Percentiles rank a stretch among this genome's conserved stretches.
These are phyloP conservation scores for Monosporozyma servazzii DNA, from an alignment of 805 yeast genomes.

Conservation along the genomic window DNA sequence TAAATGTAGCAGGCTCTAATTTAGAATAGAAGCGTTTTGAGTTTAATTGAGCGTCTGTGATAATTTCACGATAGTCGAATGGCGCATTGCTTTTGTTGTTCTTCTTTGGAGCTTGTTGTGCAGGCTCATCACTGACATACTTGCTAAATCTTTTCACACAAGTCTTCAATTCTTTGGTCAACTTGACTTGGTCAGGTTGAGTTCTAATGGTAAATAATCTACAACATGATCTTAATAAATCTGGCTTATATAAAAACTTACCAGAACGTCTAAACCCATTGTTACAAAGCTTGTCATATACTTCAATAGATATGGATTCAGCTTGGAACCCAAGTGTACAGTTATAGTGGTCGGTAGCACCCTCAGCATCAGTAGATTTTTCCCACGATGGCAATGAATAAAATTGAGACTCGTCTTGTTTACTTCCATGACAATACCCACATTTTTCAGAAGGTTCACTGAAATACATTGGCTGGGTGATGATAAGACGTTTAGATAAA, in stretches of 20 bases:
- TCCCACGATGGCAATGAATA: conserved; percentile 34
- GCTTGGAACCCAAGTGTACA: conserved; percentile 34
- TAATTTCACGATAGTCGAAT: conserved; percentile 26
- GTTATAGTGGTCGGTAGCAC: conserved; percentile 7
- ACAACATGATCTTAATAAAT: conserved; percentile 66
- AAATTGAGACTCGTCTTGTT: conserved; percentile 30
- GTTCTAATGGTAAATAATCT: conserved; percentile 72
- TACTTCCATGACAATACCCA: conserved; percentile 64
- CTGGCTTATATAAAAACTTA: conserved; percentile 53
- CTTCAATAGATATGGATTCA: conserved; percentile 38
- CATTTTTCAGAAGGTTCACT: conserved; percentile 38
- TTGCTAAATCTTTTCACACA: conserved; percentile 50
- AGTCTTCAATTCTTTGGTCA: conserved; percentile 59
- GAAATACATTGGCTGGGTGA: conserved; percentile 39
- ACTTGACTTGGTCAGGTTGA: conserved; percentile 34
- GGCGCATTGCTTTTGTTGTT: conserved; percentile 7
- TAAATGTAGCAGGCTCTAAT: conserved; percentile 44
- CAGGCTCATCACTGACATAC: conserved; percentile 3
- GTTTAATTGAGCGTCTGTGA: conserved; percentile 33
- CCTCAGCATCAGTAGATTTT: conserved; percentile 6
- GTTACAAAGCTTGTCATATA: conserved; percentile 59
- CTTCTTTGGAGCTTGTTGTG: neutral
- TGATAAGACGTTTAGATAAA: conserved; percentile 26
- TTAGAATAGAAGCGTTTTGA: conserved; percentile 31
- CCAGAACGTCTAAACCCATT: conserved; percentile 80